A percentile compares a stretch with the other conserved stretches of the same genome.
Conservation (phyloP, 345 rosid species). For the Salix brachista region DNA sequence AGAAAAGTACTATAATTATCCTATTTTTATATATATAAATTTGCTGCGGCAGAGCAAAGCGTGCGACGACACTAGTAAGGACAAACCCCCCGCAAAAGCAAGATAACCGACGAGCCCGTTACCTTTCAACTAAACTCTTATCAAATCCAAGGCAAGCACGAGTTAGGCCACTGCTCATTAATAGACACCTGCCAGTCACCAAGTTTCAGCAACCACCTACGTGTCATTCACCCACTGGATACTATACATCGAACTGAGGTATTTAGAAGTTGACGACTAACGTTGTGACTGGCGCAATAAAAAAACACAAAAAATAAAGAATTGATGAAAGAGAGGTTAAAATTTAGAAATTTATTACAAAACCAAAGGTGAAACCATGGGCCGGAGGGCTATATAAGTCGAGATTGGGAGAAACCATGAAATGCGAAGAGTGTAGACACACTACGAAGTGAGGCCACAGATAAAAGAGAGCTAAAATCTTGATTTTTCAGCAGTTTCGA, state of each 20-base stretch:
- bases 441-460: conserved; percentile 21
- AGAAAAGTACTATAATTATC: too few species aligned
- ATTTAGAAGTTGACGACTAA: conserved; percentile 21
- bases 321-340: not conserved
- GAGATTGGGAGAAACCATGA: conserved; percentile 13
- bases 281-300: not conserved
- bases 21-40: not conserved
- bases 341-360: not conserved
- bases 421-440: conserved; percentile 36
- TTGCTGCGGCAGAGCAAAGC: not conserved
- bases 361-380: conserved; percentile 1
- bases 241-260: conserved; percentile 10
- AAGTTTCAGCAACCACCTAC: not conserved
- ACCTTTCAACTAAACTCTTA: not conserved
- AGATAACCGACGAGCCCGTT: not conserved
- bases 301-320: too few species aligned
- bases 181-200: conserved; percentile 16
- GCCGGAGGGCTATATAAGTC: conserved; percentile 37
- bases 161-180: not conserved
- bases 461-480: not conserved
- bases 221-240: conserved; percentile 15
- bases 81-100: conserved; percentile 15
- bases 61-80: not conserved
- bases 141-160: conserved; percentile 7
- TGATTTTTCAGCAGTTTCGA: not conserved